phyloP scores from a whole-genome alignment of 306 rosid species.

The Hippophae tibetana region DNA sequence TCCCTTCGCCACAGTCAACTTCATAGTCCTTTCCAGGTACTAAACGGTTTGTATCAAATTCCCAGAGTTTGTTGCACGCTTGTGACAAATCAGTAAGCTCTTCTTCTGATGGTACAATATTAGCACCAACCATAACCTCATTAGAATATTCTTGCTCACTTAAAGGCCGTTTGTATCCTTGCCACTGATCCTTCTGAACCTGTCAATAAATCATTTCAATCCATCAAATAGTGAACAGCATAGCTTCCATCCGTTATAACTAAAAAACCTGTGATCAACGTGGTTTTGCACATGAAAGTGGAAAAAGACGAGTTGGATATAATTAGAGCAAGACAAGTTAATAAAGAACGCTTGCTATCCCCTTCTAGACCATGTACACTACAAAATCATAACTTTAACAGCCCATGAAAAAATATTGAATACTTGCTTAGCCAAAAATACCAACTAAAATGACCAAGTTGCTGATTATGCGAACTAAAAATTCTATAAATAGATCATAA shows the following conservation, averaged over 20 bases:
- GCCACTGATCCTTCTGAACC: conserved; percentile 68
- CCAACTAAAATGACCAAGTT: background rate
- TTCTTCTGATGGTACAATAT: conserved; percentile 50
- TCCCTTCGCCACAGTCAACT: conserved; percentile 92
- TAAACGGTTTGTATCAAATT: conserved; percentile 70
- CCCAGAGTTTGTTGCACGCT: conserved; percentile 83
- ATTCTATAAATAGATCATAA: background rate
- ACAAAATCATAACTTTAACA: no score
- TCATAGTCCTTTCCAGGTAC: conserved; percentile 77
- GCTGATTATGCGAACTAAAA: background rate
- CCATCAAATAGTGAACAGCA: background rate
- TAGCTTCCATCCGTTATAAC: background rate
- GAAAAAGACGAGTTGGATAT: no score
- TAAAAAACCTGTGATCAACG: no score
- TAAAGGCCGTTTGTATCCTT: conserved; percentile 51
- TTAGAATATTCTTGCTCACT: conserved; percentile 67
- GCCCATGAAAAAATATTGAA: no score
- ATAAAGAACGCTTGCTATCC: no score
- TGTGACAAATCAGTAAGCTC: conserved; percentile 65
- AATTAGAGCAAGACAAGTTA: no score
- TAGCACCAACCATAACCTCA: conserved; percentile 45
- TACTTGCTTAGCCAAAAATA: background rate
- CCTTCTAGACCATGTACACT: no score
- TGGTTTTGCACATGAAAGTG: no score
- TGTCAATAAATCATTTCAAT: conserved; percentile 24